These are phyloP conservation scores for Phlyctochytrium planicorne DNA, from an alignment of 192 early-diverging fungal genomes.

Conservation along the genomic window DNA sequence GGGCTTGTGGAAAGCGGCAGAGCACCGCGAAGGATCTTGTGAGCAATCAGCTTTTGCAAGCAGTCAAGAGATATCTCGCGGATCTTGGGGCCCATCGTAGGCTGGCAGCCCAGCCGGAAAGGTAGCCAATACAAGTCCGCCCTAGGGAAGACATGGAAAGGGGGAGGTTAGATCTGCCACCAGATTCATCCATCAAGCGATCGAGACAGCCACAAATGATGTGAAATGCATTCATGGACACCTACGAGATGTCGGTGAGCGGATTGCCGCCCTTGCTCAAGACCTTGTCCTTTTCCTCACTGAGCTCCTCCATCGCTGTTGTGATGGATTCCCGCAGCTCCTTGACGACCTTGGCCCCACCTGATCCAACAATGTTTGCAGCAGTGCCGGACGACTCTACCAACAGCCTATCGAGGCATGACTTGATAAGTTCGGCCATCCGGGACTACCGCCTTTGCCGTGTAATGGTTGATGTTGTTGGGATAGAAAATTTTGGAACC, in stretches of 20 bases:
- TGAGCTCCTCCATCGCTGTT: constrained; percentile 11
- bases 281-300: constrained; percentile 2
- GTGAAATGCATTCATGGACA: not conserved
- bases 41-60: constrained; percentile 58
- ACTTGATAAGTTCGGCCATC: constrained; percentile 12
- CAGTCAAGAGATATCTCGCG: constrained; percentile 52
- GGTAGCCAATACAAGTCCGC: constrained; percentile 54
- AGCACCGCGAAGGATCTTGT: constrained; percentile 38
- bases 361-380: not conserved
- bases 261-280: not conserved
- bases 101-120: constrained; percentile 40
- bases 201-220: not conserved
- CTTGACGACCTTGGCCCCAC: not conserved
- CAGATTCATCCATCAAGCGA: no score
- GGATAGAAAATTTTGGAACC: no score
- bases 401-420: constrained; percentile 21
- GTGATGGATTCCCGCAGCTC: constrained; percentile 31
- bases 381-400: constrained; percentile 9
- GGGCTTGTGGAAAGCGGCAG: constrained; percentile 16
- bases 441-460: no score
- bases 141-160: constrained; percentile 22
- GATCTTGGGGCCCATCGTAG: constrained; percentile 23
- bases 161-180: not conserved
- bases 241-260: constrained; percentile 12
- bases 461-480: no score